Percentiles rank a stretch among this genome's conserved stretches.
phyloP scores from a whole-genome alignment of 768 basidiomycete species.

The Paxillus rubicundulus region DNA sequence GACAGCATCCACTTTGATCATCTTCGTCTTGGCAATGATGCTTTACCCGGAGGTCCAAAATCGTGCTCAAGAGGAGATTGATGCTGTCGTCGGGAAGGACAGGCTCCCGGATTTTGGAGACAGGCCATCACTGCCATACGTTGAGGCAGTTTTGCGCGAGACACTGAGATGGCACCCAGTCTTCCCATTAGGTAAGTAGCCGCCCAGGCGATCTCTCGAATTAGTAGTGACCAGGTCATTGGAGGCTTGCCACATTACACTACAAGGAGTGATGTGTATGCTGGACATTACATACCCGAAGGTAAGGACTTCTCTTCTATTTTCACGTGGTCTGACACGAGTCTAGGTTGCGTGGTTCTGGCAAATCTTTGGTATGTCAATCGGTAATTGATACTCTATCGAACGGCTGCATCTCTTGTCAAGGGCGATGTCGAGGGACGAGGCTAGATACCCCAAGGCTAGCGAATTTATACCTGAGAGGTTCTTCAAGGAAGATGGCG shows the following conservation, averaged over 20 bases:
- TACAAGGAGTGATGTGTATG: conserved; percentile 22
- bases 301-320: conserved; percentile 8
- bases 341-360: conserved; percentile 28
- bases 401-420: conserved; percentile 5
- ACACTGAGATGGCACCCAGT: conserved; percentile 34
- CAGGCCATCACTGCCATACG: conserved; percentile 27
- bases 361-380: conserved; percentile 28
- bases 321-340: conserved; percentile 11
- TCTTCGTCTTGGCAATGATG: conserved; percentile 37
- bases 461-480: conserved; percentile 29
- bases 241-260: conserved; percentile 31
- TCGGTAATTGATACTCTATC: not conserved
- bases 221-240: not conserved
- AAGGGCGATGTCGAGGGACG: conserved; percentile 32
- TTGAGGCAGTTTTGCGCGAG: conserved; percentile 35
- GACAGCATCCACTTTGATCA: conserved; percentile 32
- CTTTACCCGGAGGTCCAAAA: conserved; percentile 33
- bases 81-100: conserved; percentile 27
- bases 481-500: conserved; percentile 22
- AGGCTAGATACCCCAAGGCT: conserved; percentile 25
- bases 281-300: conserved; percentile 26
- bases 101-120: conserved; percentile 30
- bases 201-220: not conserved
- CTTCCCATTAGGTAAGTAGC: conserved; percentile 27
- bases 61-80: conserved; percentile 34